A percentile compares a stretch with the other conserved stretches of the same genome.
Conservation (phyloP, 2,329 filamentous ascomycete species). For the Cryoendolithus antarcticus region DNA sequence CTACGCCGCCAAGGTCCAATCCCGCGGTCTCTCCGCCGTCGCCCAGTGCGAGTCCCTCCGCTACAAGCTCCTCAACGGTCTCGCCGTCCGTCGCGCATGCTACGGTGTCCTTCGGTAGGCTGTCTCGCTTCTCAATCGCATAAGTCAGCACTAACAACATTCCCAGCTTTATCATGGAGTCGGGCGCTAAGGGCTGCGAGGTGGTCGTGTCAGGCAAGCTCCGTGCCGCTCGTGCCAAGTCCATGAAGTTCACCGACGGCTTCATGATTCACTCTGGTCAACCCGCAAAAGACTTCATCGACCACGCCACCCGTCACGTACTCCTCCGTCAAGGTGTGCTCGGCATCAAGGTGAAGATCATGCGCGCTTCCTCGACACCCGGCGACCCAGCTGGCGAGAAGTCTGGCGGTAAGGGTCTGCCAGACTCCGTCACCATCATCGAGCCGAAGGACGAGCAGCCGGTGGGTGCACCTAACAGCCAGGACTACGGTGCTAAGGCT, state of each 20-base stretch:
- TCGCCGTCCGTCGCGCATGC: constrained; percentile 96
- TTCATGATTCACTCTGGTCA: constrained; percentile 99
- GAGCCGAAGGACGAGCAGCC: constrained; percentile 99
- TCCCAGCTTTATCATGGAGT: constrained; percentile 96
- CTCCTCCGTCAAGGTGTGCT: constrained; percentile 99
- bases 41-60: constrained; percentile 99
- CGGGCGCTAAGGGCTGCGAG: constrained; percentile 98
- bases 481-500: constrained; percentile 97
- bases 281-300: constrained; percentile 99
- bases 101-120: constrained; percentile 73
- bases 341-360: constrained; percentile 99
- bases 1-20: constrained; percentile 99
- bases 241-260: constrained; percentile 99
- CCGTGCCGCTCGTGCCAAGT: constrained; percentile 96
- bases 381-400: constrained; percentile 95
- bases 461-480: constrained; percentile 86
- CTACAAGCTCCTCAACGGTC: constrained; percentile 99
- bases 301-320: constrained; percentile 96
- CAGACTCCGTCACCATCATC: constrained; percentile 98
- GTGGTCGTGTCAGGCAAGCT: constrained; percentile 99
- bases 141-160: constrained; percentile 4
- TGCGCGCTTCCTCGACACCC: constrained; percentile 64
- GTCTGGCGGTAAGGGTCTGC: constrained; percentile 91
- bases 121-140: background rate
- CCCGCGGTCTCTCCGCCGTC: constrained; percentile 98